Conservation (phyloP, 169 alveolate genomes). For the Theileria annulata region DNA sequence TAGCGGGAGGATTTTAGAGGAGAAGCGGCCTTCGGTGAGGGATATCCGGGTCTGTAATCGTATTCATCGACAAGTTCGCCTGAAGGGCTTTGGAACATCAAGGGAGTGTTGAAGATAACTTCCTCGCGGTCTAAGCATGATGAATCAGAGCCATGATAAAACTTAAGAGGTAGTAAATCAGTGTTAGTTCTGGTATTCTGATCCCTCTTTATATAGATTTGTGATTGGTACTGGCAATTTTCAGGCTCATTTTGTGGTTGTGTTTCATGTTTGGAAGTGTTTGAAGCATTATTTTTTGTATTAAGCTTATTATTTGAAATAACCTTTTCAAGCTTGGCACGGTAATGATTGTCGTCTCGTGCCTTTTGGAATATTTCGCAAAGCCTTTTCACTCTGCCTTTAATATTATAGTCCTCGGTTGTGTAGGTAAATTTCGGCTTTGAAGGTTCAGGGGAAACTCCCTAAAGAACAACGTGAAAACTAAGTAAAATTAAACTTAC, state of each 20-base stretch:
- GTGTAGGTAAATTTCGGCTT: constrained; percentile 5
- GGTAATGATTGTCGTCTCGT: constrained; percentile 17
- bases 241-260: not conserved
- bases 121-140: too few species aligned
- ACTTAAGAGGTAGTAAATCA: not conserved
- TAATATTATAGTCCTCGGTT: constrained; percentile 16
- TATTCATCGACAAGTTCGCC: not conserved
- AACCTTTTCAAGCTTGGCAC: constrained; percentile 19
- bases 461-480: not conserved
- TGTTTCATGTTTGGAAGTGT: not conserved
- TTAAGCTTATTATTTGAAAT: constrained; percentile 33
- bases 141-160: not conserved
- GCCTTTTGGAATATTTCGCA: constrained; percentile 58
- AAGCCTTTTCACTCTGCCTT: constrained; percentile 66
- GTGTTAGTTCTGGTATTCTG: not conserved
- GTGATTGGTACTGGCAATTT: not conserved
- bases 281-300: not conserved
- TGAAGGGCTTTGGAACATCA: too few species aligned
- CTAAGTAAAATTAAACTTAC: constrained; percentile 2
- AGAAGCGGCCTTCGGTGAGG: constrained; percentile 24
- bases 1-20: not conserved
- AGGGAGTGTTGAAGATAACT: too few species aligned
- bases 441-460: not conserved
- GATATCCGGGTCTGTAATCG: not conserved
- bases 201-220: constrained; percentile 6